phyloP scores from a whole-genome alignment of 805 yeast species.

The Pichia deserticola region DNA sequence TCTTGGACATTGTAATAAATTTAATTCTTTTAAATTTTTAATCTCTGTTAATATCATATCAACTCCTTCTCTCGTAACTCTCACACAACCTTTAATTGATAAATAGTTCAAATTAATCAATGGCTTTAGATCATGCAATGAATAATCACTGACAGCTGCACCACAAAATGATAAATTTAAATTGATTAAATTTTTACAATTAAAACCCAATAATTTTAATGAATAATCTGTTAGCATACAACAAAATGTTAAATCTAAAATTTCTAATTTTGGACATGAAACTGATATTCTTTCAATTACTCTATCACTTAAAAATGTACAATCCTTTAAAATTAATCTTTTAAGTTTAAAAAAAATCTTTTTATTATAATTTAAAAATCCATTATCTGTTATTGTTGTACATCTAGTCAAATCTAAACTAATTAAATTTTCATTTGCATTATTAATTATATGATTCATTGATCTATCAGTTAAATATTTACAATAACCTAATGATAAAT shows the following conservation, averaged over 20 bases:
- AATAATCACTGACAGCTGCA: slow-evolving; percentile 68
- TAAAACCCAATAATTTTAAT: slow-evolving; percentile 56
- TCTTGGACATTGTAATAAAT: slow-evolving; percentile 66
- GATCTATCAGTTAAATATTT: slow-evolving; percentile 64
- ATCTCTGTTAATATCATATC: slow-evolving; percentile 57
- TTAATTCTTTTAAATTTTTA: slow-evolving; percentile 42
- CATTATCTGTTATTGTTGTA: slow-evolving; percentile 69
- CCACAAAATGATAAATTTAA: slow-evolving; percentile 71
- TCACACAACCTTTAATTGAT: slow-evolving; percentile 58
- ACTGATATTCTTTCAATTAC: slow-evolving; percentile 55
- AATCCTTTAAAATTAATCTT: slow-evolving; percentile 54
- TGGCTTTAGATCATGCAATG: slow-evolving; percentile 54
- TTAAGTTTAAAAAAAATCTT: slow-evolving; percentile 46
- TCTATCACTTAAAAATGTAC: slow-evolving; percentile 64
- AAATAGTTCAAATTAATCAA: slow-evolving; percentile 42
- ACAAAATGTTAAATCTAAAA: slow-evolving; percentile 61
- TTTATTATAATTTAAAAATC: slow-evolving; percentile 60
- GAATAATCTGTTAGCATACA: slow-evolving; percentile 68
- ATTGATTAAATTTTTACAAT: slow-evolving; percentile 48
- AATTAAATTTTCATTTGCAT: slow-evolving; percentile 49
- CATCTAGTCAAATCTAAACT: slow-evolving; percentile 63
- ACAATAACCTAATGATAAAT: slow-evolving; percentile 61
- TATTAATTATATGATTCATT: slow-evolving; percentile 53
- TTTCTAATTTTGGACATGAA: slow-evolving; percentile 50
- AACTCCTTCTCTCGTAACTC: slow-evolving; percentile 73